Base-by-base conservation (phyloP, 257 asterid genomes). In the Gentiana dahurica region DNA sequence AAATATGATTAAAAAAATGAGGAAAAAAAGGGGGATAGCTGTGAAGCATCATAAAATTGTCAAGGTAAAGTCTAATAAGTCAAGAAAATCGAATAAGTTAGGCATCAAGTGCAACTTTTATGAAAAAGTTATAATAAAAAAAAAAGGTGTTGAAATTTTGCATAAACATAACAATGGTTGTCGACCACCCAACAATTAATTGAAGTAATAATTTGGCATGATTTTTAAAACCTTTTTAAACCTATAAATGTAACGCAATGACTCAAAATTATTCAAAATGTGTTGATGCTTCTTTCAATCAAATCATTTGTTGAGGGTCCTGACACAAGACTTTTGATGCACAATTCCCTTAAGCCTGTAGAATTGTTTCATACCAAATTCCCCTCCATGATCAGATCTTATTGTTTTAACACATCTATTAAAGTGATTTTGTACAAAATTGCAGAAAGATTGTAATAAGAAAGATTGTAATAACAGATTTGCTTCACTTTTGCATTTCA, bases 231-330 rank as follows among this genome's bases (percentile, higher is more conserved):
- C 2, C 33, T 11, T 54, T 62, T 51, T 46, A 34, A 3, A 36
- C 8, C 47, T 51, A 36, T 62, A 34, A 54, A 53, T 53, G 60
- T 60, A 63, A 36, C 9, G 13, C 34, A 54, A 46, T 63, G 54
- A 7, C 55, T 35, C 11, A 15, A 33, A 62, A 62, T 15, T 15
- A 53, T 43, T 41, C 35, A 0, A 15, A 15, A 15, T 15, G 24
- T 15, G 24, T 15, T 15, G 24, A 15, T 15, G 24, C 24, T 15
- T 15, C 24, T 15, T 38, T 7, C 15, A 47, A 6, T 12, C 36
- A 38, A 10, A 60, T 38, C 41, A 38, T 49, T 37, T 6, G 2
- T 34, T 60, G 41, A 60, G 24, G 24, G 24, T 15, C 24, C 0
- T 15, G 24, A 15, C 24, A 15, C 24, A 15, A 15, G 24, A 15